Evolutionary conservation across 768 basidiomycete species (phyloP).

Genomic region (Agrocybe pediades): DNA sequence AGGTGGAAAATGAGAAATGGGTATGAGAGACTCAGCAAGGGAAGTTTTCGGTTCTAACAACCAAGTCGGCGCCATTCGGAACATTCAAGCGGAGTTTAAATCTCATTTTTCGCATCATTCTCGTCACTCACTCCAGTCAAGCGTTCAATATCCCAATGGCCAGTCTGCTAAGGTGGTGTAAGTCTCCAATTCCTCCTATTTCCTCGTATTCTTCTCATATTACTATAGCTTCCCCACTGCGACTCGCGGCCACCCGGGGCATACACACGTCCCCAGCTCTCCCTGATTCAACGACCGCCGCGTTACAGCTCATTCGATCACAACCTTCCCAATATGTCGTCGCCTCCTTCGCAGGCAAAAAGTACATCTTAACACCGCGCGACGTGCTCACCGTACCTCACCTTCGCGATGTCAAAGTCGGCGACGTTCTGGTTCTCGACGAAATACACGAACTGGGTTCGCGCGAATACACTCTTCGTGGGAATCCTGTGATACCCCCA

Average conservation of each 20-base stretch:
- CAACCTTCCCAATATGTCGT: constrained; percentile 93
- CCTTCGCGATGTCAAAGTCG: constrained; percentile 82
- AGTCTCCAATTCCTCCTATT: constrained; percentile 11
- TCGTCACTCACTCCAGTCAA: constrained; percentile 9
- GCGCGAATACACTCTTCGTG: constrained; percentile 89
- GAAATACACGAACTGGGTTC: constrained; percentile 95
- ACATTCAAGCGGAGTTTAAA: constrained; percentile 45
- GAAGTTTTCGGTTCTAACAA: constrained; percentile 43
- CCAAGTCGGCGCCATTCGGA: constrained; percentile 49
- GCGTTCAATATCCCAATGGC: constrained; percentile 27
- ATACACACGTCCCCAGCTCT: constrained; percentile 18
- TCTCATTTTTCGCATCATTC: constrained; percentile 23
- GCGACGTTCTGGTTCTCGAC: constrained; percentile 80
- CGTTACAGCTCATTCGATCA: constrained; percentile 81
- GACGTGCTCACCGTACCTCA: constrained; percentile 94
- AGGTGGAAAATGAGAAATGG: constrained; percentile 46
- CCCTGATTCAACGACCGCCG: constrained; percentile 50
- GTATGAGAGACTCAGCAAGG: constrained; percentile 32
- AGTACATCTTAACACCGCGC: constrained; percentile 87
- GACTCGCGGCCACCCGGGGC: constrained; percentile 6
- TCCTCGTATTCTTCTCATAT: background rate
- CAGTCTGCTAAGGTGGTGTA: constrained; percentile 32
- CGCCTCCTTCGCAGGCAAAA: constrained; percentile 83
- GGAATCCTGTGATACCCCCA: constrained; percentile 69
- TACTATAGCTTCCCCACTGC: constrained; percentile 8